These are phyloP conservation scores for Trichosporon coremiiforme DNA, from an alignment of 1,284 basidiomycete genomes.

Conservation along the genomic window DNA sequence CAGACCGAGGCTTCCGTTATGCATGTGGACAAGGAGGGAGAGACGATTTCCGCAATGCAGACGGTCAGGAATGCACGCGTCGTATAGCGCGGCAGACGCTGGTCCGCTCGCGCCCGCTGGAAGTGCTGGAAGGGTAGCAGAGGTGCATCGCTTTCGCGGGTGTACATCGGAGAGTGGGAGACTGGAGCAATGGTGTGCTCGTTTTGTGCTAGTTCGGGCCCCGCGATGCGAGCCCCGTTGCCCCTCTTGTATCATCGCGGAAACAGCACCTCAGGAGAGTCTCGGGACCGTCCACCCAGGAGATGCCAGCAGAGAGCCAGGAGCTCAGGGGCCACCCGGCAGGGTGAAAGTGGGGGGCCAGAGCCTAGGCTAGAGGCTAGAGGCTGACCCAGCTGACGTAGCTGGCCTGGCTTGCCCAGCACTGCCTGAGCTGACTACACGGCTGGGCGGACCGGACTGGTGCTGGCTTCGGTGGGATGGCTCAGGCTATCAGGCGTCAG, in stretches of 20 bases:
- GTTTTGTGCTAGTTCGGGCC: background rate
- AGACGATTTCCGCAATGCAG: background rate
- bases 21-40: background rate
- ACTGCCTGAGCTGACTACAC: background rate
- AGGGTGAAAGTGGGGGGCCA: background rate
- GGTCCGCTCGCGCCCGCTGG: background rate
- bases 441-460: too few relatives aligned
- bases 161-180: background rate
- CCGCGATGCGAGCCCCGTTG: background rate
- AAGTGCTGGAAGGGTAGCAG: background rate
- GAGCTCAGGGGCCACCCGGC: background rate
- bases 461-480: background rate
- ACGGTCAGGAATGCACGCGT: background rate
- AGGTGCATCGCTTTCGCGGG: constrained; percentile 1
- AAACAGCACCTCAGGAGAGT: background rate
- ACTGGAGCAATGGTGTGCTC: constrained; percentile 7
- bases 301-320: background rate
- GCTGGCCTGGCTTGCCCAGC: too few relatives aligned
- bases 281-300: background rate
- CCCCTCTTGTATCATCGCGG: constrained; percentile 12
- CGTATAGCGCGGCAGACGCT: background rate
- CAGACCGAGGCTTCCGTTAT: background rate
- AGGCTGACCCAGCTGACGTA: background rate
- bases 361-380: too few relatives aligned
- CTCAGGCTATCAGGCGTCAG: background rate